Conservation (phyloP, 2,329 filamentous ascomycete species). For the Colletotrichum salicis region DNA sequence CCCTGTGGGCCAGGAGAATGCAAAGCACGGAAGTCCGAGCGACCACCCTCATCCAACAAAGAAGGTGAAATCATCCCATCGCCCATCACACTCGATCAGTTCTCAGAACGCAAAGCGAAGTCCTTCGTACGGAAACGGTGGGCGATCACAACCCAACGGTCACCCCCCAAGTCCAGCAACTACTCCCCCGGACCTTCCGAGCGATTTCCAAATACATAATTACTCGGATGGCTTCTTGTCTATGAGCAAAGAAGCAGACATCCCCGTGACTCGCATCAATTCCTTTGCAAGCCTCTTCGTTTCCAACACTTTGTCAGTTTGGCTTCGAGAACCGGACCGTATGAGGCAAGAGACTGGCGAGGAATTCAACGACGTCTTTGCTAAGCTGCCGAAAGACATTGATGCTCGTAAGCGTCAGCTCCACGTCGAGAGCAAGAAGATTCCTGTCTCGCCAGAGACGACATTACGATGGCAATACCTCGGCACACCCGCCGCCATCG, state of each 20-base stretch:
- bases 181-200: slow-evolving; percentile 72
- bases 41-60: slow-evolving; percentile 72
- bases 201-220: slow-evolving; percentile 72
- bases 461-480: slow-evolving; percentile 78
- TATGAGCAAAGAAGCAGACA: slow-evolving; percentile 73
- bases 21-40: slow-evolving; percentile 58
- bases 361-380: slow-evolving; percentile 76
- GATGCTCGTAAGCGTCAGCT: slow-evolving; percentile 56
- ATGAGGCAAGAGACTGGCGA: slow-evolving; percentile 76
- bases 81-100: slow-evolving; percentile 78
- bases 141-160: slow-evolving; percentile 62
- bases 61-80: slow-evolving; percentile 84
- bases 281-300: slow-evolving; percentile 81
- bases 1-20: slow-evolving; percentile 65
- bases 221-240: slow-evolving; percentile 82
- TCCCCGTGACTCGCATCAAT: slow-evolving; percentile 75
- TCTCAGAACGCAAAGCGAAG: slow-evolving; percentile 74
- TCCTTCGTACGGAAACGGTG: slow-evolving; percentile 71
- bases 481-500: slow-evolving; percentile 60
- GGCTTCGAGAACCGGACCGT: slow-evolving; percentile 79
- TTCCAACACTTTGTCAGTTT: slow-evolving; percentile 78
- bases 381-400: slow-evolving; percentile 55
- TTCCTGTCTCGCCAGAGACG: slow-evolving; percentile 55
- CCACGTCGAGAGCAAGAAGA: slow-evolving; percentile 64
- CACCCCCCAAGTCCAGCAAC: slow-evolving; percentile 81